Evolutionary conservation across 352 stramenopile genomes (phyloP), one percentile per base, ranked within the genome.

Genomic region (Globisporangium nunn): DNA sequence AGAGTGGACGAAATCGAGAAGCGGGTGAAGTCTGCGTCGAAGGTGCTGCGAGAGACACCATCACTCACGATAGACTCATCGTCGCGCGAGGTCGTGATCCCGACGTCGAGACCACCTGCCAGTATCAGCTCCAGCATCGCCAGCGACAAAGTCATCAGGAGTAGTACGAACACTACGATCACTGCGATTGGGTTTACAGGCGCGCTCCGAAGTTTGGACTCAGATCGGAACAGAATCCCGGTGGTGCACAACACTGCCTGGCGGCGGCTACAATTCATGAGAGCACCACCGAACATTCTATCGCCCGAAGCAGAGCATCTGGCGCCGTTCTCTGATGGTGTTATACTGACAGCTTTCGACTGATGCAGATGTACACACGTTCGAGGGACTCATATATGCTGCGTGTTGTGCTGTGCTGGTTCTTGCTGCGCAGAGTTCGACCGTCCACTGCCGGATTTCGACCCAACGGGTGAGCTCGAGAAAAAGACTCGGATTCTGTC

Each of bases 381-480:
- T 12, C 15, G 35, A 66, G 17, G 33, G 14, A 28, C 51, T 40
- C 14, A 30, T 35, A 14, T 30, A 11, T 23, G 28, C 30, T 33
- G 6, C 18, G 35, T 11, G 0, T 35, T 17, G 47, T 40, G 39
- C 6, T 2, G 29, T 17, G 2, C 40, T n/a, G 46, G 15, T 46
- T 40, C 30, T 23, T 35, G 7, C 12, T 17, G 18, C 52, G 29
- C 57, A 84, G 74, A 64, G 54, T 70, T 57, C 2, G 65, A 81
- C 14, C 65, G 55, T 37, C 70, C 71, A 14, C 49, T 84, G 4
- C 67, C 67, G 43, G 62, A 72, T 18, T 84, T 74, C 29, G 74
- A 84, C 48, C 55, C 35, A 33, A 70, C 54, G 4, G 61, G 63
- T 18, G 52, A 60, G 15, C 60, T 84, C n/a, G 56, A 69, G 39